A percentile compares a stretch with the other conserved stretches of the same genome.
These are phyloP conservation scores for Rhizopogon roseolus DNA, from an alignment of 768 basidiomycete genomes.

Conservation along the genomic window DNA sequence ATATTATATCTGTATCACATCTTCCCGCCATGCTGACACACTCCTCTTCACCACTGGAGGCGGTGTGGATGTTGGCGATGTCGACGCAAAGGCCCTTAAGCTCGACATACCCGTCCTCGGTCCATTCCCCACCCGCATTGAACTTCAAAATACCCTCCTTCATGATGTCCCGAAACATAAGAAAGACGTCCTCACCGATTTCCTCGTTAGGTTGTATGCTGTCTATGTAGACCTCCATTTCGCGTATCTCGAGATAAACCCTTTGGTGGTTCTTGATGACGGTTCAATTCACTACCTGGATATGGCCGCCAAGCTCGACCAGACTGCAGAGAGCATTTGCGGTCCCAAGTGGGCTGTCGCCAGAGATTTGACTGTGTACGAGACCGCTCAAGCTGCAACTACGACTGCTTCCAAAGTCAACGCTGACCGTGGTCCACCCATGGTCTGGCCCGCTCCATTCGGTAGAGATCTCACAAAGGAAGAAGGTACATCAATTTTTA, in stretches of 20 bases:
- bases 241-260: conserved; percentile 99
- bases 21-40: conserved; percentile 87
- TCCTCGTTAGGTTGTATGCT: conserved; percentile 90
- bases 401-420: conserved; percentile 49
- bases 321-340: conserved; percentile 97
- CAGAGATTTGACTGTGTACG: conserved; percentile 79
- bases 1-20: conserved; percentile 98
- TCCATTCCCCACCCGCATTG: conserved; percentile 78
- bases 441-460: conserved; percentile 95
- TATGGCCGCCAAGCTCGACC: conserved; percentile 99
- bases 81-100: conserved; percentile 93
- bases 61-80: conserved; percentile 97
- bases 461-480: conserved; percentile 98
- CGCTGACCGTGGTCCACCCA: conserved; percentile 94
- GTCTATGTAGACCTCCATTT: conserved; percentile 99
- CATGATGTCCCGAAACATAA: conserved; percentile 74
- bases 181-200: conserved; percentile 91
- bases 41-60: conserved; percentile 99
- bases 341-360: conserved; percentile 99
- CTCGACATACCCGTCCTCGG: conserved; percentile 73
- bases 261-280: conserved; percentile 88
- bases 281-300: conserved; percentile 89
- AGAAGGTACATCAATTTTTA: conserved; percentile 37
- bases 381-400: conserved; percentile 34
- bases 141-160: conserved; percentile 71